Conservation (phyloP, 306 rosid genomes). For the cucumber (Cucumis sativus) region DNA sequence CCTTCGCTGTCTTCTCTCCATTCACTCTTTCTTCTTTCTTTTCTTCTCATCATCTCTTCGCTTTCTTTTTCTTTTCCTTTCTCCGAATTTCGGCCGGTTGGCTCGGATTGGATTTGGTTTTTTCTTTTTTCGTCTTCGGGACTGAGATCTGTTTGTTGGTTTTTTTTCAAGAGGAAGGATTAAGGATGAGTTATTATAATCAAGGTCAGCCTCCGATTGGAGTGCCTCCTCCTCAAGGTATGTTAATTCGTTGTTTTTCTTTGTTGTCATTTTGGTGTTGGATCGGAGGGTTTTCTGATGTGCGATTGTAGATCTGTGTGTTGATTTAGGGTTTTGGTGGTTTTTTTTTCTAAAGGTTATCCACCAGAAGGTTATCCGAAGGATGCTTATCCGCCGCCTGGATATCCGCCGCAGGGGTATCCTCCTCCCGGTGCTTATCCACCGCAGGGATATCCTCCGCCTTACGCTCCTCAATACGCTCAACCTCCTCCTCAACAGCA, state of each 20-base stretch:
- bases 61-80: background rate
- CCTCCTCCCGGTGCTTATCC: conserved; percentile 33
- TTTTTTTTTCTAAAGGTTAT: background rate
- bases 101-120: background rate
- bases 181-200: conserved; percentile 6
- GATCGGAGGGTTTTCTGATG: background rate
- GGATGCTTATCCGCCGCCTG: conserved; percentile 58
- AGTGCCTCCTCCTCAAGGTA: conserved; percentile 9
- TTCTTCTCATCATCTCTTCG: background rate
- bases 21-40: background rate
- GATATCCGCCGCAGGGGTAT: conserved; percentile 51
- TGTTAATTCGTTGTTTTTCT: background rate
- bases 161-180: background rate
- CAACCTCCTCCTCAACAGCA: conserved; percentile 62
- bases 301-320: conserved; percentile 5
- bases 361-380: conserved; percentile 18
- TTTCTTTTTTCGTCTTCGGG: background rate
- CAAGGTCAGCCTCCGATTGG: conserved; percentile 8
- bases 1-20: background rate
- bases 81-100: background rate
- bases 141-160: background rate
- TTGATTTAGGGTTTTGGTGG: background rate
- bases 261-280: background rate
- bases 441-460: conserved; percentile 34
- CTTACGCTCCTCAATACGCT: conserved; percentile 71